These are phyloP conservation scores for Candida lessepsii DNA, from an alignment of 805 yeast species.

Conservation along the genomic window DNA sequence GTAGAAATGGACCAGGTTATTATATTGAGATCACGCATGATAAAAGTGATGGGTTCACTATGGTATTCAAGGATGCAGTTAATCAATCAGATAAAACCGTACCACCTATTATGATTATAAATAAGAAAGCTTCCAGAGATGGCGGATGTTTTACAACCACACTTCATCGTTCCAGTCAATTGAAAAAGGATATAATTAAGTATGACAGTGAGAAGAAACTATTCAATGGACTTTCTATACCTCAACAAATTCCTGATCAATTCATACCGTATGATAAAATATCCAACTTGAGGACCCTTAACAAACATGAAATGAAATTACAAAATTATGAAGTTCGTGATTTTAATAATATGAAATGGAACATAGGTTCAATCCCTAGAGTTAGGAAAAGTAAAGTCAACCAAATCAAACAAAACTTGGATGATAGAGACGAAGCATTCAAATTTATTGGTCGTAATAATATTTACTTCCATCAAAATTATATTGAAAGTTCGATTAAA, in stretches of 20 bases:
- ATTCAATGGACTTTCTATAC: constrained; percentile 27
- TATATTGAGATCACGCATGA: constrained; percentile 41
- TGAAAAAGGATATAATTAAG: constrained; percentile 13
- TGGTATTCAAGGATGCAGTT: constrained; percentile 24
- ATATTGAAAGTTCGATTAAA: constrained; percentile 17
- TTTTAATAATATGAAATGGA: constrained; percentile 28
- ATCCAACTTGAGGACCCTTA: constrained; percentile 10
- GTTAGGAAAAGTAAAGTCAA: constrained; percentile 29
- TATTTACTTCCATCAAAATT: constrained; percentile 38
- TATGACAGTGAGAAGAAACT: constrained; percentile 9
- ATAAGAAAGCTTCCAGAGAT: constrained; percentile 23
- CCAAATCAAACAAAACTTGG: constrained; percentile 20
- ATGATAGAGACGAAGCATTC: constrained; percentile 16
- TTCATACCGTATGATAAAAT: constrained; percentile 23
- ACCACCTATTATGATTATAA: constrained; percentile 29
- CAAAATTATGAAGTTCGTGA: constrained; percentile 30
- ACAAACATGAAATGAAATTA: constrained; percentile 12
- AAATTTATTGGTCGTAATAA: constrained; percentile 34
- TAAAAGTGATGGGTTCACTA: constrained; percentile 22
- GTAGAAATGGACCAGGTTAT: constrained; percentile 63
- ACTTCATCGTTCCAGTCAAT: constrained; percentile 19
- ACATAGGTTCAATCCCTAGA: constrained; percentile 48
- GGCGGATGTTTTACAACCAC: constrained; percentile 30
- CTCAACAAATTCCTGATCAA: constrained; percentile 21
- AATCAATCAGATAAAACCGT: constrained; percentile 18